Conservation (phyloP, 805 yeast species). For the Candida yuanshanica region DNA sequence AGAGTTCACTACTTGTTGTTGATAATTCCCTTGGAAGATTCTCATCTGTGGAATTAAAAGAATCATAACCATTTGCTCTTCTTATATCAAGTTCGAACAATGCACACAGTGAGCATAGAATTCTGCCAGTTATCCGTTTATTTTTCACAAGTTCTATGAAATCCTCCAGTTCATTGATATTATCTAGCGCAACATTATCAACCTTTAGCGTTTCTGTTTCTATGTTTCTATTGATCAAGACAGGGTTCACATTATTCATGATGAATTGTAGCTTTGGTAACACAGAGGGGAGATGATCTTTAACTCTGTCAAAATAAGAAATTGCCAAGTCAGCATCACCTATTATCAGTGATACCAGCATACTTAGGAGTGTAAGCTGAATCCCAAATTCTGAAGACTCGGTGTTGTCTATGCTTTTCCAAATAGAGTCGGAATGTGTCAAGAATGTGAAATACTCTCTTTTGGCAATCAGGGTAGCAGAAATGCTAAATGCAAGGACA, state of each 20-base stretch:
- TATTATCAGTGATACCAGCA: conserved; percentile 18
- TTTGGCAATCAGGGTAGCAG: conserved; percentile 23
- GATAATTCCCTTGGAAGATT: not conserved
- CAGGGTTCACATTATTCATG: conserved; percentile 16
- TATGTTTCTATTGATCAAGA: conserved; percentile 5
- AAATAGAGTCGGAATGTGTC: conserved; percentile 18
- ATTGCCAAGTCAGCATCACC: conserved; percentile 14
- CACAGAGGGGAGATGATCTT: not conserved
- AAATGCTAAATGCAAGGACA: conserved; percentile 16
- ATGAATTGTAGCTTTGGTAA: conserved; percentile 9
- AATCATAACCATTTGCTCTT: conserved; percentile 11
- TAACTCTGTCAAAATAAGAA: not conserved
- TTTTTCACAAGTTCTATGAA: conserved; percentile 22
- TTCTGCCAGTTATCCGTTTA: conserved; percentile 29
- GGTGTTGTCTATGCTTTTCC: not conserved
- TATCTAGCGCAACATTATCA: not conserved
- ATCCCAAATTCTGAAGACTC: not conserved
- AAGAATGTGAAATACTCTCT: conserved; percentile 24
- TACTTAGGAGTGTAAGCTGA: conserved; percentile 10
- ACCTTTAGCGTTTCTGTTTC: not conserved
- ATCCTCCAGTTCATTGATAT: conserved; percentile 15
- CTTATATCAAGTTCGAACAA: conserved; percentile 23
- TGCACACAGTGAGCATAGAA: conserved; percentile 30
- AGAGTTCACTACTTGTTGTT: conserved; percentile 4
- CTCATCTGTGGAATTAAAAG: conserved; percentile 4